Evolutionary conservation across 2,329 filamentous ascomycete species (phyloP), one percentile per base, ranked within the genome.

Genomic region (Trichoderma endophyticum): DNA sequence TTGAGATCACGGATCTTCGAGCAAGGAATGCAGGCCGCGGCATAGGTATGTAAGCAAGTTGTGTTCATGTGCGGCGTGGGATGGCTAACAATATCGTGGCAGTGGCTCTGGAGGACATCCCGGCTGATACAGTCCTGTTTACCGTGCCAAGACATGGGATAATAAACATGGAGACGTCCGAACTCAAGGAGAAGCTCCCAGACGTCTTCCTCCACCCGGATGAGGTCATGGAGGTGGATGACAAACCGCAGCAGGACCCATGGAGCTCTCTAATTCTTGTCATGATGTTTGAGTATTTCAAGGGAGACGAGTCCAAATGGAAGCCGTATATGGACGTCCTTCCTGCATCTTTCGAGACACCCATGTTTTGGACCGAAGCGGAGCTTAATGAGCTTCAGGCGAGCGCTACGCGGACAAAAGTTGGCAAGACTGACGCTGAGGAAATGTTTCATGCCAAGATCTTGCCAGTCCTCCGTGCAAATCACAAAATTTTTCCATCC

Each of bases 341-440:
- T 6, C 94, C 94, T 1, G 75, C 78, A 6, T 77, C 82, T 1
- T 97, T 97, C 78, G 89, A 96, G 79, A 97, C 93, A 2, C 87
- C 95, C 75, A 97, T 98, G 92, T 97, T 95, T 82, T 98, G 95
- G 95, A 84, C 87, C 2, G 83, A 87, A 0, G 82, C 84, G 1
- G 94, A 97, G 79, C 84, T 97, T 3, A 82, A 84, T 0, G 86
- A 91, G 77, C 87, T 97, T 9, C 91, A 95, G 81, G 92, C 91
- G 21, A 95, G 93, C 78, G 88, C 93, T 1, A 88, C 96, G n/a
- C 80, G 90, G 3, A 82, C 87, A 73, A 95, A 94, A 79, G 92
- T 97, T 74, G 94, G 94, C 62, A 93, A 89, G 75, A 84, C 87
- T 5, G 85, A 88, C 70, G 93, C 94, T 3, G 91, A 97, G 73